A percentile compares a stretch with the other conserved stretches of the same genome.
These are phyloP conservation scores for Cornus florida DNA, from an alignment of 148 eudicot genomes.

Conservation along the genomic window DNA sequence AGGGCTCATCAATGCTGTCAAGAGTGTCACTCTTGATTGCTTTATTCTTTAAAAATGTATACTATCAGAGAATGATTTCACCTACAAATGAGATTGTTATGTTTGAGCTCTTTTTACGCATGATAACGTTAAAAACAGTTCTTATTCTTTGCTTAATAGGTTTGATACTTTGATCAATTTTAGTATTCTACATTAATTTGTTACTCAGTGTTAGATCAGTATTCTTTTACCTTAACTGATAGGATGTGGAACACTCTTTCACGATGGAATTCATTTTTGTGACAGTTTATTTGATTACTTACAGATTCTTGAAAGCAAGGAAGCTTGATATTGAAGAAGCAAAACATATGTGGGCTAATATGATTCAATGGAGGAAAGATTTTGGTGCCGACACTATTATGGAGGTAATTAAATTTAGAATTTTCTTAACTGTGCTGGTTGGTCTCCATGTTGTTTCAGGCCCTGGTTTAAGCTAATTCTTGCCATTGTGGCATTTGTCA, in stretches of 20 bases:
- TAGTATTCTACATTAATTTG: too few relatives aligned
- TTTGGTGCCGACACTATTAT: constrained; percentile 62
- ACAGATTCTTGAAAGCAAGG: constrained; percentile 70
- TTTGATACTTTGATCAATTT: too few relatives aligned
- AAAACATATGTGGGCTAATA: constrained; percentile 75
- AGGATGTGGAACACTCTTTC: background rate
- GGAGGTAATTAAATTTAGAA: constrained; percentile 32
- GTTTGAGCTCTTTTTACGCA: background rate
- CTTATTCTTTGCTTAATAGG: too few relatives aligned
- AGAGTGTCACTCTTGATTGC: too few relatives aligned
- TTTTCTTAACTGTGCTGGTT: background rate
- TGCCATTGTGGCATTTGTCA: background rate
- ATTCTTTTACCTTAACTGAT: background rate
- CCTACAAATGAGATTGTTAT: constrained; percentile 8
- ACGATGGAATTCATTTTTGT: too few relatives aligned
- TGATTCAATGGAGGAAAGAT: constrained; percentile 75
- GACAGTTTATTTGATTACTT: background rate
- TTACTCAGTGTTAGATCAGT: background rate
- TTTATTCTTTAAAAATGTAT: background rate
- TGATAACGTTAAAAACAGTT: background rate
- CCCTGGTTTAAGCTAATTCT: background rate
- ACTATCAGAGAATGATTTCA: background rate
- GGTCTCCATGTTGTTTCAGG: background rate
- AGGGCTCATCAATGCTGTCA: too few relatives aligned
- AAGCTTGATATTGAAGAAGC: constrained; percentile 70